phyloP scores from a whole-genome alignment of 371 early-diverging fungal species.

The Syncephalis plumigaleata region DNA sequence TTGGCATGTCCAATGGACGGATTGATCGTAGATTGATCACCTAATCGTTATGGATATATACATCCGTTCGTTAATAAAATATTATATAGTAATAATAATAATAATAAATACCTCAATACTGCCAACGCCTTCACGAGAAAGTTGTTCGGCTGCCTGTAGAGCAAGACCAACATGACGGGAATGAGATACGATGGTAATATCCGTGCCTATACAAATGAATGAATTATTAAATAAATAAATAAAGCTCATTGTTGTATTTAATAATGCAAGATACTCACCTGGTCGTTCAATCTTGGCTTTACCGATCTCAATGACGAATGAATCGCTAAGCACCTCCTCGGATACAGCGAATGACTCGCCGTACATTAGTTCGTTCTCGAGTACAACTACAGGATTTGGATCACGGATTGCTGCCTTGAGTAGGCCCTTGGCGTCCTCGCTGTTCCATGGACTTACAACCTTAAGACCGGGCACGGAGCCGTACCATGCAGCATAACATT shows the following conservation, averaged over 20 bases:
- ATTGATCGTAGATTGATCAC: conserved; percentile 98
- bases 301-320: conserved; percentile 88
- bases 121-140: conserved; percentile 19
- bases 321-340: conserved; percentile 60
- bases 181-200: conserved; percentile 92
- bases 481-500: conserved; percentile 97
- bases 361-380: conserved; percentile 99
- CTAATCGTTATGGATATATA: conserved; percentile 26
- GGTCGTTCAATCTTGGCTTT: conserved; percentile 93
- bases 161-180: conserved; percentile 81
- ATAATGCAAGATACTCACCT: conserved; percentile 23
- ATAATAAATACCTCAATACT: background rate
- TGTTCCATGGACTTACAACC: conserved; percentile 96
- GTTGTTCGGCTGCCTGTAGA: conserved; percentile 80
- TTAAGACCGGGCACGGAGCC: conserved; percentile 96
- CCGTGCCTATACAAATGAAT: conserved; percentile 32
- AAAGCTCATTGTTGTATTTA: conserved; percentile 2
- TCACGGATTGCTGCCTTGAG: conserved; percentile 93
- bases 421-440: conserved; percentile 96
- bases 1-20: conserved; percentile 90
- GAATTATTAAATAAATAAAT: no score
- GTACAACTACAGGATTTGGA: conserved; percentile 94
- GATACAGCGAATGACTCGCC: conserved; percentile 75
- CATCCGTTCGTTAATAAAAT: no score
- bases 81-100: background rate